Evolutionary conservation across 768 basidiomycete species (phyloP).

Genomic region (Kwoniella sp.): DNA sequence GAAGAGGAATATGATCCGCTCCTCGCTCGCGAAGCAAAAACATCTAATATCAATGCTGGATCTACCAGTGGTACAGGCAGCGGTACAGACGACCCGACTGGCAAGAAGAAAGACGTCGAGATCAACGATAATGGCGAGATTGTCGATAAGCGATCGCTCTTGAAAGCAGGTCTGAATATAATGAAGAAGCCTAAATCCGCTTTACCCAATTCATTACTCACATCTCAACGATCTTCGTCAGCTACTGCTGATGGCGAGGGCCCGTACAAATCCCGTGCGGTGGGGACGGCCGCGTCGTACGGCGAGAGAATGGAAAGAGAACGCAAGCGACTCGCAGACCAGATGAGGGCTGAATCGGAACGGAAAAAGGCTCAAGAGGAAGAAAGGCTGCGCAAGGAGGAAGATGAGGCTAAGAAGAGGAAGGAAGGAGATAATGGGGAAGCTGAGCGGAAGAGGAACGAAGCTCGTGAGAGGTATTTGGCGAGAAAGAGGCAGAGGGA

Average conservation of each 20-base stretch:
- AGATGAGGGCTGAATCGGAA: slow-evolving; percentile 74
- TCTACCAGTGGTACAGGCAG: slow-evolving; percentile 44
- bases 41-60: slow-evolving; percentile 3
- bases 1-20: slow-evolving; percentile 54
- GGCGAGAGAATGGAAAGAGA: slow-evolving; percentile 83
- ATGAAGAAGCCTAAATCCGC: slow-evolving; percentile 61
- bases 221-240: slow-evolving; percentile 16
- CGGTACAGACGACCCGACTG: slow-evolving; percentile 68
- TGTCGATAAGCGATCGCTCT: slow-evolving; percentile 88
- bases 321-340: slow-evolving; percentile 71
- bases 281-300: slow-evolving; percentile 76
- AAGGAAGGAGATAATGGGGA: slow-evolving; percentile 52
- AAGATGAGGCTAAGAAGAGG: slow-evolving; percentile 60
- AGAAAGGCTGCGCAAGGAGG: slow-evolving; percentile 67
- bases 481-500: slow-evolving; percentile 51
- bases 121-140: slow-evolving; percentile 97
- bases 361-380: slow-evolving; percentile 63
- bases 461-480: slow-evolving; percentile 50
- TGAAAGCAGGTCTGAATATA: slow-evolving; percentile 89
- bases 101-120: slow-evolving; percentile 64
- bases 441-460: slow-evolving; percentile 49
- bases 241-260: slow-evolving; percentile 16
- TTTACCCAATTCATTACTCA: slow-evolving; percentile 59
- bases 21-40: slow-evolving; percentile 45
- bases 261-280: slow-evolving; percentile 62